A percentile compares a stretch with the other conserved stretches of the same genome.
phyloP scores from a whole-genome alignment of 2,329 filamentous ascomycete species.

The Diaporthe capsici region DNA sequence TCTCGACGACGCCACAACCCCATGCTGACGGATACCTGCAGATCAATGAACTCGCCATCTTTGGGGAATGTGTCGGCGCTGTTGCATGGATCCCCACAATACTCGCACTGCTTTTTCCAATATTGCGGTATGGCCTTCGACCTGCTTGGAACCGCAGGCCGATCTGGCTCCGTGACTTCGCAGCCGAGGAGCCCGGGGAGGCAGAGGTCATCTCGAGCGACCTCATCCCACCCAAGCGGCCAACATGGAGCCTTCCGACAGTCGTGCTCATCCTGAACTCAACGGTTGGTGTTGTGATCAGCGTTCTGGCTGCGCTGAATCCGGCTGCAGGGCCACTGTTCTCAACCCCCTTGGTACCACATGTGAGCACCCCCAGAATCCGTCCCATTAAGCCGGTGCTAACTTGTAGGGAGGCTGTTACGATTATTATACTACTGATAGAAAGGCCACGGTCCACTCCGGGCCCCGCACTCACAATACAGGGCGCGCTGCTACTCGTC shows the following conservation, averaged over 20 bases:
- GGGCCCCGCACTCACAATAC: conserved; percentile 83
- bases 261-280: conserved; percentile 35
- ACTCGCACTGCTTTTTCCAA: conserved; percentile 48
- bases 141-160: conserved; percentile 52
- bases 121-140: conserved; percentile 50
- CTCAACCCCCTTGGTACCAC: conserved; percentile 37
- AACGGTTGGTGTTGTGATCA: conserved; percentile 29
- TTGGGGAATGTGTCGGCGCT: conserved; percentile 51
- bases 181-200: conserved; percentile 45
- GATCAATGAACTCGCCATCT: conserved; percentile 41
- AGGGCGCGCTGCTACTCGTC: conserved; percentile 51
- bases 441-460: conserved; percentile 57
- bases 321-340: conserved; percentile 38
- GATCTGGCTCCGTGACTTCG: conserved; percentile 53
- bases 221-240: conserved; percentile 8
- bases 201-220: conserved; percentile 30
- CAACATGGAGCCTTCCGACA: conserved; percentile 18
- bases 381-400: not conserved
- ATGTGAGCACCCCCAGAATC: conserved; percentile 33
- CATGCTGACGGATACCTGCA: conserved; percentile 37
- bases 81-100: conserved; percentile 51
- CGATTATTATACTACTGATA: conserved; percentile 31
- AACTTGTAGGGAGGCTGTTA: conserved; percentile 28
- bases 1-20: not conserved
- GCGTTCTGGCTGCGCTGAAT: conserved; percentile 27